These are phyloP conservation scores for Ephemerocybe angulata DNA, from an alignment of 768 basidiomycete species.

Conservation along the genomic window DNA sequence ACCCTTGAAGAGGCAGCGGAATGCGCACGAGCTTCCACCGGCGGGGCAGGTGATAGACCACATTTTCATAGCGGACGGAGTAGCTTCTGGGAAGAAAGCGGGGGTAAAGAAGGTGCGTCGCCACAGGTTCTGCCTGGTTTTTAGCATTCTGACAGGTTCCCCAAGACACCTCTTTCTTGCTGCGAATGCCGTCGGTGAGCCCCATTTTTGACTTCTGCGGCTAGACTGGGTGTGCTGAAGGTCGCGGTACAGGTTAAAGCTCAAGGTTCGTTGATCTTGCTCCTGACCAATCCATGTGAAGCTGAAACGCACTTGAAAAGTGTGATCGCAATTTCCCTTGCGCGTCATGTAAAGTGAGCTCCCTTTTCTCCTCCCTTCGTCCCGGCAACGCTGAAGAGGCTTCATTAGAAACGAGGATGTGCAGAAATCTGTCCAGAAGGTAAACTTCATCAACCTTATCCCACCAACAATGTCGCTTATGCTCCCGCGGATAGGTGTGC, in stretches of 20 bases:
- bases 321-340: slow-evolving; percentile 53
- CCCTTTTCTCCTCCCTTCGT: not conserved
- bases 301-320: slow-evolving; percentile 23
- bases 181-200: slow-evolving; percentile 57
- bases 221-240: slow-evolving; percentile 8
- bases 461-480: too few species aligned
- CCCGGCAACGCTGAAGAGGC: slow-evolving; percentile 2
- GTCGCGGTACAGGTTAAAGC: slow-evolving; percentile 37
- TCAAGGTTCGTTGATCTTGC: slow-evolving; percentile 43
- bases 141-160: slow-evolving; percentile 2
- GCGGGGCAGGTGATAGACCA: slow-evolving; percentile 38
- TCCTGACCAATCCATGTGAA: slow-evolving; percentile 12
- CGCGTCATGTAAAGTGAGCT: slow-evolving; percentile 37
- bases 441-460: slow-evolving; percentile 17
- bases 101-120: slow-evolving; percentile 45
- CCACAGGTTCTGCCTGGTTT: not conserved
- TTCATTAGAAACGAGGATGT: slow-evolving; percentile 53
- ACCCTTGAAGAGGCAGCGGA: slow-evolving; percentile 4
- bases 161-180: slow-evolving; percentile 53
- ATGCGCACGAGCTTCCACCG: slow-evolving; percentile 7
- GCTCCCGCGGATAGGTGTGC: slow-evolving; percentile 44
- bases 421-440: slow-evolving; percentile 67
- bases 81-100: slow-evolving; percentile 38
- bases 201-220: slow-evolving; percentile 6
- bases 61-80: slow-evolving; percentile 49